Evolutionary conservation across 257 asterid genomes (phyloP).

Genomic region (Nicotiana sylvestris): DNA sequence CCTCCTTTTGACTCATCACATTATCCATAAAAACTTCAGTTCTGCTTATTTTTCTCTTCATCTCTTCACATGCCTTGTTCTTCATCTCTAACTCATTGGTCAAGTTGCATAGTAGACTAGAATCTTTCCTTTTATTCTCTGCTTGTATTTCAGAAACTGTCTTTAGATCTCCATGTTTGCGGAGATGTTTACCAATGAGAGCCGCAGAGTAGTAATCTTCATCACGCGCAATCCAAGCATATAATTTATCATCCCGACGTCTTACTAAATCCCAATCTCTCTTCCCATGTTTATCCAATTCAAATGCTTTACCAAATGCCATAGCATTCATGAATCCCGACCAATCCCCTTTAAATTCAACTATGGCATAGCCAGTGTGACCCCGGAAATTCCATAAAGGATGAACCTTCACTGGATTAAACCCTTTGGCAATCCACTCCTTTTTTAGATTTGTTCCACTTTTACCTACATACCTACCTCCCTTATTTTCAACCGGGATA

Average conservation of each 20-base stretch:
- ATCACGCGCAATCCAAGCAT: constrained; percentile 57
- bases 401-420: constrained; percentile 38
- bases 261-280: constrained; percentile 21
- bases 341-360: constrained; percentile 41
- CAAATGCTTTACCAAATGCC: constrained; percentile 42
- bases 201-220: constrained; percentile 46
- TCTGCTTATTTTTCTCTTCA: constrained; percentile 20
- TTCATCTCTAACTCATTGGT: constrained; percentile 32
- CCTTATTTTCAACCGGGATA: constrained; percentile 27
- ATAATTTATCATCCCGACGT: constrained; percentile 8
- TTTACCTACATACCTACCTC: constrained; percentile 32
- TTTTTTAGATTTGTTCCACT: constrained; percentile 39
- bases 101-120: constrained; percentile 39
- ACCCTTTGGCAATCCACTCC: constrained; percentile 33
- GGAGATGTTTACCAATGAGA: constrained; percentile 45
- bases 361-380: constrained; percentile 46
- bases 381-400: constrained; percentile 43
- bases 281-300: constrained; percentile 40
- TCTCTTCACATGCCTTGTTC: constrained; percentile 36
- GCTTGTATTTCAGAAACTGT: constrained; percentile 43
- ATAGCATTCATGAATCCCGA: constrained; percentile 45
- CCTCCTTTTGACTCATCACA: constrained; percentile 19
- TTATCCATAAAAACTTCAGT: constrained; percentile 6
- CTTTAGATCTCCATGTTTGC: constrained; percentile 64
- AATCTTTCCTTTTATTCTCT: constrained; percentile 41